Evolutionary conservation across 1,284 basidiomycete species (phyloP).

Genomic region (Cutaneotrichosporon sp.): DNA sequence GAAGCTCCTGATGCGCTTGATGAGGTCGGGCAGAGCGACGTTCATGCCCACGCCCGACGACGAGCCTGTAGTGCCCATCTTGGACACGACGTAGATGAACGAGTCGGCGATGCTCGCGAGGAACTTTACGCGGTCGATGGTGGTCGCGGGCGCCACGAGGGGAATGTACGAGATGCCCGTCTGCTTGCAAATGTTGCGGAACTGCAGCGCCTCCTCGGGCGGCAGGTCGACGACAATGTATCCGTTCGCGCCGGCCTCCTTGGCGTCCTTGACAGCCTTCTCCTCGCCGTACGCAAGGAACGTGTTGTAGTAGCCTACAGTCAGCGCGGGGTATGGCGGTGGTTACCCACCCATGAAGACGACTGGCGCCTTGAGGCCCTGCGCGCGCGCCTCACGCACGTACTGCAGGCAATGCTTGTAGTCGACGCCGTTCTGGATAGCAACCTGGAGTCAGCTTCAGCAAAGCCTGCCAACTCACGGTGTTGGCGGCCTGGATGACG

Average conservation of each 20-base stretch:
- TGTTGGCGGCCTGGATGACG: constrained; percentile 86
- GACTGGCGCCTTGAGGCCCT: constrained; percentile 80
- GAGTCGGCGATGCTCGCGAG: constrained; percentile 88
- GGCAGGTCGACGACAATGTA: constrained; percentile 98
- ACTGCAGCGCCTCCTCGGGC: constrained; percentile 88
- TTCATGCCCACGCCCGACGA: constrained; percentile 69
- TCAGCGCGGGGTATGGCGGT: constrained; percentile 7
- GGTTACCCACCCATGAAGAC: constrained; percentile 84
- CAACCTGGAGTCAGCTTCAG: constrained; percentile 55
- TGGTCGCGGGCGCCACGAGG: constrained; percentile 90
- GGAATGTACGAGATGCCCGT: constrained; percentile 91
- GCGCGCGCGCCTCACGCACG: constrained; percentile 68
- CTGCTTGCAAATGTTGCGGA: constrained; percentile 78
- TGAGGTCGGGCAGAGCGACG: constrained; percentile 68
- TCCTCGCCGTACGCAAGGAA: constrained; percentile 92
- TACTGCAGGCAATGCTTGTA: constrained; percentile 70
- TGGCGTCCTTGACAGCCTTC: constrained; percentile 82
- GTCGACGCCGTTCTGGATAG: constrained; percentile 70
- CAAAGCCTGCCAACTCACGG: constrained; percentile 55
- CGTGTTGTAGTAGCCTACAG: constrained; percentile 89
- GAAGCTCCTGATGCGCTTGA: constrained; percentile 63
- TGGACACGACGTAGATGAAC: constrained; percentile 95
- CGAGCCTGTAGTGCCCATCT: constrained; percentile 98
- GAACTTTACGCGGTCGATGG: constrained; percentile 79
- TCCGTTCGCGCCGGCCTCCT: constrained; percentile 85